phyloP scores from a whole-genome alignment of 768 basidiomycete species.

The Tephrocybe rancida region DNA sequence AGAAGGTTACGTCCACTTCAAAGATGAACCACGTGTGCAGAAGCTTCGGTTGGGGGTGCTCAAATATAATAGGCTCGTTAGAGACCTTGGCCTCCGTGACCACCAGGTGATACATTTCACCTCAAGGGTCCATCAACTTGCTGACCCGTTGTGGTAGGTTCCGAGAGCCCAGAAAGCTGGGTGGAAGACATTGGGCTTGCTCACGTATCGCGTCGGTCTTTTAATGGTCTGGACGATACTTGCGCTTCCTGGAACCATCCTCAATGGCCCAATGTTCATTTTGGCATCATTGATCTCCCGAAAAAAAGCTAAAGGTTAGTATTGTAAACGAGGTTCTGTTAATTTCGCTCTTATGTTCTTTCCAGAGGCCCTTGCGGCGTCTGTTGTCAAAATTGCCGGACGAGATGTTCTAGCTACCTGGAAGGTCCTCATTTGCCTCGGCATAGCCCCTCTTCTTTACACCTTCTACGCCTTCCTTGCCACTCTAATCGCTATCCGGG shows the following conservation, averaged over 20 bases:
- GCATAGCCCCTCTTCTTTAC: conserved; percentile 87
- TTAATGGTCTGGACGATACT: conserved; percentile 81
- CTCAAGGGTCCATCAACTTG: conserved; percentile 1
- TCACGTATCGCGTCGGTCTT: conserved; percentile 80
- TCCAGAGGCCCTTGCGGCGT: conserved; percentile 93
- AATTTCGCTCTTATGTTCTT: background rate
- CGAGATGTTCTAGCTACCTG: conserved; percentile 96
- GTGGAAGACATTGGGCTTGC: conserved; percentile 85
- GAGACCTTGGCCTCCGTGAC: conserved; percentile 90
- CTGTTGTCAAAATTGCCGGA: conserved; percentile 93
- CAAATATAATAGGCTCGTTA: conserved; percentile 85
- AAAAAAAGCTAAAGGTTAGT: conserved; percentile 82
- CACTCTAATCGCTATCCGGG: conserved; percentile 68
- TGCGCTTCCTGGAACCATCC: conserved; percentile 86
- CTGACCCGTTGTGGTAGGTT: conserved; percentile 51
- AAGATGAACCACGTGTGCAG: conserved; percentile 88
- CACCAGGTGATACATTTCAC: conserved; percentile 65
- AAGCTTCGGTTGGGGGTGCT: conserved; percentile 79
- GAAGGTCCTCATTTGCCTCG: conserved; percentile 95
- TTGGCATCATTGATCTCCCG: conserved; percentile 86
- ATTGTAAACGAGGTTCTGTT: background rate
- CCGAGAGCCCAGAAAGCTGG: conserved; percentile 83
- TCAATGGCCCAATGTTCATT: conserved; percentile 94
- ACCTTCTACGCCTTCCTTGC: conserved; percentile 81
- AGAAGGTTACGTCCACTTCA: conserved; percentile 91